Evolutionary conservation across 2,329 filamentous ascomycete species (phyloP).

Genomic region (Fusarium sp.): DNA sequence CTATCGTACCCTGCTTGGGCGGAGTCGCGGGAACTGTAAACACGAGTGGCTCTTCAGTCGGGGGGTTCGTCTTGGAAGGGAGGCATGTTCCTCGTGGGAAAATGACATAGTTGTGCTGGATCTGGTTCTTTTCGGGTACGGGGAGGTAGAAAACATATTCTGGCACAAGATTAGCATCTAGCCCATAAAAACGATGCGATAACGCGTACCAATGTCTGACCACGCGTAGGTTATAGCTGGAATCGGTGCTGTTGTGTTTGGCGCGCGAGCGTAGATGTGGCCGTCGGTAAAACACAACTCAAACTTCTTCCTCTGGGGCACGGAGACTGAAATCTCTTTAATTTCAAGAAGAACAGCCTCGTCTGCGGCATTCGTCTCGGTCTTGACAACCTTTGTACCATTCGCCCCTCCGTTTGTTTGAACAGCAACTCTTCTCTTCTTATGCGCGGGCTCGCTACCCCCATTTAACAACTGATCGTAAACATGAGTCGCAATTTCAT

Average conservation of each 20-base stretch:
- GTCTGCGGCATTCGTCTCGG: slow-evolving; percentile 50
- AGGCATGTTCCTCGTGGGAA: slow-evolving; percentile 65
- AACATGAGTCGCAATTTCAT: slow-evolving; percentile 62
- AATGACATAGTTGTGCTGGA: slow-evolving; percentile 72
- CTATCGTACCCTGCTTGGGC: slow-evolving; percentile 67
- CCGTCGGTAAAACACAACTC: slow-evolving; percentile 68
- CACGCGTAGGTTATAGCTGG: slow-evolving; percentile 65
- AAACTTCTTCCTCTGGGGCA: slow-evolving; percentile 74
- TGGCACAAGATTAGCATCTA: slow-evolving; percentile 41
- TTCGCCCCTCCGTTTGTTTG: slow-evolving; percentile 39
- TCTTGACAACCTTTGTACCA: slow-evolving; percentile 29
- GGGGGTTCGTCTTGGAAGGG: slow-evolving; percentile 54
- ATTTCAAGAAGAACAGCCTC: slow-evolving; percentile 66
- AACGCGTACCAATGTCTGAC: slow-evolving; percentile 65
- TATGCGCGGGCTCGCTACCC: slow-evolving; percentile 57
- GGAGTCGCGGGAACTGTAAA: slow-evolving; percentile 68
- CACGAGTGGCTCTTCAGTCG: slow-evolving; percentile 64
- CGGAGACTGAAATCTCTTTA: slow-evolving; percentile 72
- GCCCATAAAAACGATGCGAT: not conserved
- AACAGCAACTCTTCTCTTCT: slow-evolving; percentile 61
- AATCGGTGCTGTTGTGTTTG: slow-evolving; percentile 60
- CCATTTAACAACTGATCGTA: slow-evolving; percentile 52
- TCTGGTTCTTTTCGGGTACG: slow-evolving; percentile 70
- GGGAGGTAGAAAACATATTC: slow-evolving; percentile 71
- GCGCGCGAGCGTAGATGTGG: slow-evolving; percentile 64